These are phyloP conservation scores for Remersonia thermophila DNA, from an alignment of 2,329 filamentous ascomycete genomes.

Conservation along the genomic window DNA sequence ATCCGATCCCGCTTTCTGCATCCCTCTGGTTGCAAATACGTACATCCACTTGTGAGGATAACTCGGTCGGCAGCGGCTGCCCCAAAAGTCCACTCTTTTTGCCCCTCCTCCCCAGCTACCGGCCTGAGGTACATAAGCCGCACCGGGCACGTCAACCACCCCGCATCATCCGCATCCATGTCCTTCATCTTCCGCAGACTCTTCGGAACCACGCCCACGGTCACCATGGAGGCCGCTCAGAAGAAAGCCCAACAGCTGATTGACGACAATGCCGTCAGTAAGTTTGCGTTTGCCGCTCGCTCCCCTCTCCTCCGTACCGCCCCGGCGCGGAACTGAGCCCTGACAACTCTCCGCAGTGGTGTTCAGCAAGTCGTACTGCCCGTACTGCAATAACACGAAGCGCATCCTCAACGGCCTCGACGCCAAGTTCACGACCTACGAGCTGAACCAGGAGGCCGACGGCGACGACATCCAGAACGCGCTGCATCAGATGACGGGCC, in stretches of 20 bases:
- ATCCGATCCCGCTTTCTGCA: background rate
- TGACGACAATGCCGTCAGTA: conserved; percentile 76
- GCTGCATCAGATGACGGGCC: conserved; percentile 65
- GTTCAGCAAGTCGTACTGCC: conserved; percentile 96
- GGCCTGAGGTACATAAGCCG: too few relatives aligned
- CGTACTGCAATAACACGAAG: conserved; percentile 79
- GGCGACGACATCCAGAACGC: conserved; percentile 73
- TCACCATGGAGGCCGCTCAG: conserved; percentile 71
- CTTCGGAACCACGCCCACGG: conserved; percentile 51
- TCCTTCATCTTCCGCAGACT: conserved; percentile 57
- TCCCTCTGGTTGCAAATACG: too few relatives aligned
- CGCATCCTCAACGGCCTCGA: conserved; percentile 53
- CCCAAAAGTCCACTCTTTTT: too few relatives aligned
- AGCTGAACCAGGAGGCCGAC: conserved; percentile 79
- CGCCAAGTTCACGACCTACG: conserved; percentile 62
- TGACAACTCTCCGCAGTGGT: conserved; percentile 47
- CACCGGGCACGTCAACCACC: too few relatives aligned
- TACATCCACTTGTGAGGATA: too few relatives aligned
- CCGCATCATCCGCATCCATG: conserved; percentile 25
- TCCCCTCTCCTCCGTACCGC: background rate
- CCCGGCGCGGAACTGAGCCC: background rate
- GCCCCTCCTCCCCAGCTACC: too few relatives aligned
- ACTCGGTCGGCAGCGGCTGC: too few relatives aligned
- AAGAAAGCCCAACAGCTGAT: conserved; percentile 77
- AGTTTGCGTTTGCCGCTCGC: too few relatives aligned